These are phyloP conservation scores for Linum lewisii DNA, from an alignment of 345 rosid species.

Conservation along the genomic window DNA sequence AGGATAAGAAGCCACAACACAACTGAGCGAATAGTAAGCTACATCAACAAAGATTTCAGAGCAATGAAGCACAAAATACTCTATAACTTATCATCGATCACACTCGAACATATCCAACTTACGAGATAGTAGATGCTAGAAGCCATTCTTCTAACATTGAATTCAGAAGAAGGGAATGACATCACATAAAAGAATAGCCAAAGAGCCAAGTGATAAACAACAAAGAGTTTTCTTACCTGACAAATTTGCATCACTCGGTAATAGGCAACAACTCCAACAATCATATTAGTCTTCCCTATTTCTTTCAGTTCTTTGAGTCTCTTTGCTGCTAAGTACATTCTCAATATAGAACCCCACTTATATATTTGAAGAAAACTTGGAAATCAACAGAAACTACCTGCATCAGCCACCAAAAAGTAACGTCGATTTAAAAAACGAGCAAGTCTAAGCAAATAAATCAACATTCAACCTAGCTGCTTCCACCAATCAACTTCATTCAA, in stretches of 20 bases:
- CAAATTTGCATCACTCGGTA: slow-evolving; percentile 81
- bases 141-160: too few relatives aligned
- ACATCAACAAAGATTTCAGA: not conserved
- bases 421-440: not conserved
- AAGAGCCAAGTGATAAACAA: not conserved
- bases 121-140: too few relatives aligned
- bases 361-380: slow-evolving; percentile 11
- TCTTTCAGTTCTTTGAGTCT: slow-evolving; percentile 67
- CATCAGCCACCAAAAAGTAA: slow-evolving; percentile 9
- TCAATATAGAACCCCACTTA: slow-evolving; percentile 38
- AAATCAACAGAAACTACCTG: slow-evolving; percentile 26
- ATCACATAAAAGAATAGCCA: not conserved
- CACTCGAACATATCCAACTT: too few relatives aligned
- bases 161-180: not conserved
- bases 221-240: slow-evolving; percentile 42
- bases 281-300: slow-evolving; percentile 75
- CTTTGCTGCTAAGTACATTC: slow-evolving; percentile 72
- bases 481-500: not conserved
- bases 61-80: not conserved
- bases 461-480: not conserved
- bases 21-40: not conserved
- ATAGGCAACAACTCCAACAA: slow-evolving; percentile 51
- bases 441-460: not conserved
- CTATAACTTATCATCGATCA: too few relatives aligned
- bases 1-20: not conserved